These are phyloP conservation scores for Penicillium sp. DNA, from an alignment of 2,329 filamentous ascomycete species.

Conservation along the genomic window DNA sequence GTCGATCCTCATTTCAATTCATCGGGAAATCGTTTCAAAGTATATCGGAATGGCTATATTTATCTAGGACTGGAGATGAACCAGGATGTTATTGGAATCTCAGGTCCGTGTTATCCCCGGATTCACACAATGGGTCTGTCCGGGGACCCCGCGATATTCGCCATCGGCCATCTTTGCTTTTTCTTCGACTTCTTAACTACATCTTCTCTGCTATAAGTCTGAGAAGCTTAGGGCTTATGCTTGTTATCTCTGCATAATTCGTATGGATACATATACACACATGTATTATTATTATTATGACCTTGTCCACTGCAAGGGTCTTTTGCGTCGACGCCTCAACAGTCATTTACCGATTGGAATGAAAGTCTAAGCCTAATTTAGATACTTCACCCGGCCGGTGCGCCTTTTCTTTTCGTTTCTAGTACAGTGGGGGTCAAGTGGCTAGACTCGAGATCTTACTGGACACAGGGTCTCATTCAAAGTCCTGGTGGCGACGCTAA, in stretches of 20 bases:
- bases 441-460: neutral
- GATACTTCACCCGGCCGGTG: neutral
- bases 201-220: neutral
- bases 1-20: neutral
- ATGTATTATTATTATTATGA: neutral
- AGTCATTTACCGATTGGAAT: neutral
- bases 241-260: neutral
- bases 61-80: neutral
- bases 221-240: no score
- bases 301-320: neutral
- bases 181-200: neutral
- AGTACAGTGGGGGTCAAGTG: neutral
- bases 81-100: neutral
- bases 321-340: neutral
- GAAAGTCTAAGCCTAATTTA: neutral
- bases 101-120: neutral
- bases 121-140: neutral
- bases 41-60: neutral
- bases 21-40: neutral
- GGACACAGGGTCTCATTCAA: neutral
- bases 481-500: neutral
- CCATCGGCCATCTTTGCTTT: neutral
- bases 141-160: slow-evolving; percentile 4
- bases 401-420: neutral
- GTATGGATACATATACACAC: neutral